Conservation (phyloP, 441 rosid species). For the Pelargonium fulgidum region DNA sequence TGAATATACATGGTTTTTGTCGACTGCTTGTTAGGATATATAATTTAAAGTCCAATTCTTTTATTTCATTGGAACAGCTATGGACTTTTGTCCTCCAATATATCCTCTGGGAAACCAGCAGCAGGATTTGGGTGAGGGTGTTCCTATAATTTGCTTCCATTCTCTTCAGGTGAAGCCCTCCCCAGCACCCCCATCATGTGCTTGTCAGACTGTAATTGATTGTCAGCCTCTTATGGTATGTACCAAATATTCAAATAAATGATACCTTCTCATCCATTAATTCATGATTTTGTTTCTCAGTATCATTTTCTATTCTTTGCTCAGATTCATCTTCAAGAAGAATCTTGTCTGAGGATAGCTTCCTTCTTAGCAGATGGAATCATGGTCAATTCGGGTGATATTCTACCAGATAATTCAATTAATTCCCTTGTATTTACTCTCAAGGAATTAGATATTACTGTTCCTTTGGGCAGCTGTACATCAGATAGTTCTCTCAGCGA, state of each 20-base stretch:
- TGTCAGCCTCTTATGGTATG: slow-evolving; percentile 94
- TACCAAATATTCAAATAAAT: slow-evolving; percentile 17
- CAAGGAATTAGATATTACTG: slow-evolving; percentile 67
- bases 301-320: slow-evolving; percentile 19
- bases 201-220: slow-evolving; percentile 71
- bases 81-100: slow-evolving; percentile 75
- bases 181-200: slow-evolving; percentile 75
- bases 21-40: slow-evolving; percentile 7
- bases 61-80: slow-evolving; percentile 40
- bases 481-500: slow-evolving; percentile 28
- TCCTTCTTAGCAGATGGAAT: slow-evolving; percentile 97
- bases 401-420: slow-evolving; percentile 71
- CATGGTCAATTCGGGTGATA: slow-evolving; percentile 69
- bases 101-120: slow-evolving; percentile 71
- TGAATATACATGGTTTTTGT: slow-evolving; percentile 6
- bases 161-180: slow-evolving; percentile 91
- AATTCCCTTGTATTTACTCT: slow-evolving; percentile 57
- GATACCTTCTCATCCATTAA: slow-evolving; percentile 10
- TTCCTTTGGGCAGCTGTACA: slow-evolving; percentile 61
- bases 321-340: slow-evolving; percentile 95
- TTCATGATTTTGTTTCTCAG: slow-evolving; percentile 16
- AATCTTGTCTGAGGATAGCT: slow-evolving; percentile 86
- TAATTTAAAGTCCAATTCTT: slow-evolving; percentile 18
- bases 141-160: slow-evolving; percentile 73
- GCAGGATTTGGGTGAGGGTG: slow-evolving; percentile 50